Evolutionary conservation across 2,329 filamentous ascomycete species (phyloP).

Genomic region (Cladorrhinum sp.): DNA sequence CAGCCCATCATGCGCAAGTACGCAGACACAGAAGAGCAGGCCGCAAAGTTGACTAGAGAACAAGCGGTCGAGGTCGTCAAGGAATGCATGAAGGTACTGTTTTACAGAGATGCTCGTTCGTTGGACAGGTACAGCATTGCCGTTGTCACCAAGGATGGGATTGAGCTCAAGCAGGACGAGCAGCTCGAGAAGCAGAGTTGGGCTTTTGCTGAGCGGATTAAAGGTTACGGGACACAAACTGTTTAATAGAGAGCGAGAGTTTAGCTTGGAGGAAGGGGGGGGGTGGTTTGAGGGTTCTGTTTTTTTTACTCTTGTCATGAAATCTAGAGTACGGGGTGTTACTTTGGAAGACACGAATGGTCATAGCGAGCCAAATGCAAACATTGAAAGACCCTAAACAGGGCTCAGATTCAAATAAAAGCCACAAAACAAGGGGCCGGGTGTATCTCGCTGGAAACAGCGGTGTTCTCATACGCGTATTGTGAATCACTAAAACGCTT

Average conservation of each 20-base stretch:
- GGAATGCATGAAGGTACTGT: conserved; percentile 98
- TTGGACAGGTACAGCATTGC: conserved; percentile 89
- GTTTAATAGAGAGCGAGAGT: conserved; percentile 40
- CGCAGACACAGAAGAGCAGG: conserved; percentile 79
- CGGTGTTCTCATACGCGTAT: background rate
- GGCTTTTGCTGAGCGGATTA: conserved; percentile 94
- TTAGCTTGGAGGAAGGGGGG: background rate
- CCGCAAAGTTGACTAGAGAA: conserved; percentile 69
- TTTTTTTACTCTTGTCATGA: background rate
- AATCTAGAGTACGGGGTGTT: background rate
- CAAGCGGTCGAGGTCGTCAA: conserved; percentile 76
- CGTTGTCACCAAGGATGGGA: conserved; percentile 82
- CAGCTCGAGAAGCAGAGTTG: conserved; percentile 94
- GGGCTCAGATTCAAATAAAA: too few species aligned
- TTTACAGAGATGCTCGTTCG: conserved; percentile 93
- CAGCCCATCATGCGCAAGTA: conserved; percentile 83
- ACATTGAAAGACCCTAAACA: background rate
- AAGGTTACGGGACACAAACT: conserved; percentile 87
- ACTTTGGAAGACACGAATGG: background rate
- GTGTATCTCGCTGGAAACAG: background rate
- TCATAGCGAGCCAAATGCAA: background rate
- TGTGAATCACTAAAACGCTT: background rate
- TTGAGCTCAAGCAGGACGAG: conserved; percentile 79
- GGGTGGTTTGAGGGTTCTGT: too few species aligned
- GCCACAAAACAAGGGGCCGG: background rate